Evolutionary conservation across 2,329 filamentous ascomycete species (phyloP), one percentile per base, ranked within the genome.

Genomic region (Boeremia exigua): DNA sequence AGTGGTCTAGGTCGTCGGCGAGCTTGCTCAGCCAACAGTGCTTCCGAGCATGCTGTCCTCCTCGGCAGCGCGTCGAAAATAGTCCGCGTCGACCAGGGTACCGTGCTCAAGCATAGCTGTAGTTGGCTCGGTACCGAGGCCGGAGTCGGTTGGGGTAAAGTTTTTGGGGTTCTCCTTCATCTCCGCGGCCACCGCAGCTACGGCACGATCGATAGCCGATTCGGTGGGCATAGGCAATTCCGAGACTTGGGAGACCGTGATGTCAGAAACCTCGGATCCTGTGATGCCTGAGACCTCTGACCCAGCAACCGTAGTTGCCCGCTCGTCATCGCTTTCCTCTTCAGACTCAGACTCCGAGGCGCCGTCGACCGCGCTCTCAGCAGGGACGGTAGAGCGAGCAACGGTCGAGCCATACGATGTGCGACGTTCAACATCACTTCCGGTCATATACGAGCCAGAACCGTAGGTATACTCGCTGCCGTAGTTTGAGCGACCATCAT

Each of bases 361-460:
- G 43, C 70, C 70, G 6, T 73, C 70, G 46, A 73, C 66, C n/a
- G 60, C 67, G 25, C 70, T 66, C 12, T 66, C 66, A 6, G 69
- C 74, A 23, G 60, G 61, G 23, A 61, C 57, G 0, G 69, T 70
- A 9, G 75, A 76, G 42, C 69, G 71, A 19, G 73, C 65, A n/a
- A 38, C 12, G 5, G 70, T 69, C 4, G 77, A 77, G 30, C 77
- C 78, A 28, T 78, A 72, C 12, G 78, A 80, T 6, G 74, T 78
- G 25, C 79, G 75, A n/a, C 78, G 72, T 45, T 68, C 65, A 10
- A 78, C 59, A 33, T 81, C 79, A 56, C 75, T 80, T 48, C 79
- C 79, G 1, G 77, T 80, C 70, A 81, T 75, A 68, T 81, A 81
- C 2, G 75, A 77, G n/a, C 79, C 79, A n/a, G 78, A 80, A 7